Base-by-base conservation (phyloP, 352 stramenopile species). In the Phytophthora agathidicida region DNA sequence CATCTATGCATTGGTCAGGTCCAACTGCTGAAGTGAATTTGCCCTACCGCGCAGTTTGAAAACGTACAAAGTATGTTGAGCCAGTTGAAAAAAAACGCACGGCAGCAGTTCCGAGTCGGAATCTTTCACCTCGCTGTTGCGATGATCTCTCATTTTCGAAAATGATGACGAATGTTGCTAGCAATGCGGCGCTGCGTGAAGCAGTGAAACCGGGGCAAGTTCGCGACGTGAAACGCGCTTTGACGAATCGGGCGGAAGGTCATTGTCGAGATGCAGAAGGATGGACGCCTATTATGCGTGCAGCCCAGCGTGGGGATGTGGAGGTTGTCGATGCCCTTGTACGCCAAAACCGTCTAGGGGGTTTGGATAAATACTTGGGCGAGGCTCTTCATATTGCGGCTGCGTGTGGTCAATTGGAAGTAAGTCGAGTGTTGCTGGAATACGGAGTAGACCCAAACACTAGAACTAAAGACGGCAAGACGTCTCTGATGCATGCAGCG, bases 381-480 rank as follows among this genome's bases (percentile, higher is more conserved):
- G 26, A 35, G 5, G 32, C 46, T 5, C 46, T 54, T 24, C 5
- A 22, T 26, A 13, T 16, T 11, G 31, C 46, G 11, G 46, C 20
- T 17, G 20, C 14, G 10, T 17, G 6, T 30, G 46, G 46, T 17
- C 32, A 35, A 54, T 9, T 32, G 22, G 43, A 51, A 17, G 43
- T 51, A 1, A 19, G 17, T 19, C 26, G 17, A 3, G 19, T 36
- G 13, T 7, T 39, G 20, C 6, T 51, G 2, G 16, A 22, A 10
- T 41, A 51, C 19, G 28, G 43, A 51, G 43, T 28, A 19, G 43
- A 51, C 37, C 13, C 22, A 31, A 28, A 51, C 14, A 19, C 19
- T n/a, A n/a, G 2, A 30, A 24, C 24, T n/a, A 11, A 44, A 30
- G 3, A 30, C 27, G 17, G 10, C 8, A 1, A 4, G 37, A 30